Conservation (phyloP, 1,284 basidiomycete genomes). For the Microstroma glucosiphilum region DNA sequence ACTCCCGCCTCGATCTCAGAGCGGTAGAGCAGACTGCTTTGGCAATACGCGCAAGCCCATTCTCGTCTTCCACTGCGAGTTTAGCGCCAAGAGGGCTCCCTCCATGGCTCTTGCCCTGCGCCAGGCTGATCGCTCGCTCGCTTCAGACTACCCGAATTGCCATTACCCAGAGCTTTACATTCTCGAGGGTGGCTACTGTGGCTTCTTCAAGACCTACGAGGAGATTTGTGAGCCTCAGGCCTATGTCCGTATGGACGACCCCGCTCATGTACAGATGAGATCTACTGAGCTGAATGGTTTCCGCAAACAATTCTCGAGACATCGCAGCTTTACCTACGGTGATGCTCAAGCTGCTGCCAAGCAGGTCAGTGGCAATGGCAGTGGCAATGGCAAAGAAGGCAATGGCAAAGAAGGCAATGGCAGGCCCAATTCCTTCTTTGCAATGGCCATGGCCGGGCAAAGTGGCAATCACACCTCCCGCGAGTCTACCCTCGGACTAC, state of each 20-base stretch:
- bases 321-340: slow-evolving; percentile 45
- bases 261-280: slow-evolving; percentile 68
- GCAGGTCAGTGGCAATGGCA: neutral
- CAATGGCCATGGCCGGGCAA: neutral
- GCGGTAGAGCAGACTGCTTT: slow-evolving; percentile 59
- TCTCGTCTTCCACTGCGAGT: slow-evolving; percentile 96
- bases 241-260: slow-evolving; percentile 93
- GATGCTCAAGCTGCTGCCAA: slow-evolving; percentile 17
- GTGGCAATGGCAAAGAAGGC: neutral
- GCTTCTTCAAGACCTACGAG: slow-evolving; percentile 63
- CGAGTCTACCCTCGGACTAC: too few relatives aligned
- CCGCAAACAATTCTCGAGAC: slow-evolving; percentile 58
- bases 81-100: slow-evolving; percentile 87
- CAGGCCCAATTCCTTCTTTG: neutral
- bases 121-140: slow-evolving; percentile 78
- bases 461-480: neutral
- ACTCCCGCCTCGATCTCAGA: slow-evolving; percentile 57
- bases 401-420: neutral
- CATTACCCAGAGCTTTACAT: slow-evolving; percentile 97
- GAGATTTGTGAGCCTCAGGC: slow-evolving; percentile 72
- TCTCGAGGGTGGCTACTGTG: slow-evolving; percentile 87
- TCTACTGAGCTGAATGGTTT: slow-evolving; percentile 83
- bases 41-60: slow-evolving; percentile 65
- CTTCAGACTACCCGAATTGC: slow-evolving; percentile 80
- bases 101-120: slow-evolving; percentile 94